A percentile compares a stretch with the other conserved stretches of the same genome.
phyloP scores from a whole-genome alignment of 2,329 filamentous ascomycete genomes.

The Colletotrichum sansevieriae region DNA sequence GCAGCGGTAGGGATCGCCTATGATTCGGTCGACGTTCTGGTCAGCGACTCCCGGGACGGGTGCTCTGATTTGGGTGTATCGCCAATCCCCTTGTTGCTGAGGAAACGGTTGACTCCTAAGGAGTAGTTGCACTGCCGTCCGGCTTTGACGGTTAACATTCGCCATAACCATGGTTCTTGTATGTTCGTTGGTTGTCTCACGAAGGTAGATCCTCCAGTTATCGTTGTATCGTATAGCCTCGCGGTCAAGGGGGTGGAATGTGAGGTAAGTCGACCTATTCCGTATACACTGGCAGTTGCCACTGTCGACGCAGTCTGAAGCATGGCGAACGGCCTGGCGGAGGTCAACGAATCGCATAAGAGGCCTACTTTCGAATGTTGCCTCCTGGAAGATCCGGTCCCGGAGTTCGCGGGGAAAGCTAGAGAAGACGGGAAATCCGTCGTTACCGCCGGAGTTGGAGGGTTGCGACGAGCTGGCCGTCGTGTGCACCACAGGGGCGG shows the following conservation, averaged over 20 bases:
- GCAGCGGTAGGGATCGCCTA: conserved; percentile 24
- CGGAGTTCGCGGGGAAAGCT: neutral
- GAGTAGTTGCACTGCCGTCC: neutral
- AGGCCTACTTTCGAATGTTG: neutral
- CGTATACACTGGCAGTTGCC: neutral
- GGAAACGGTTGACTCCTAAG: neutral
- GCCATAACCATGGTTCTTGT: neutral
- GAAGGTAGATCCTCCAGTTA: neutral
- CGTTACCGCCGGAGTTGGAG: too few relatives aligned
- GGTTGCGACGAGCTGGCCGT: neutral
- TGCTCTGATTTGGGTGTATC: conserved; percentile 8
- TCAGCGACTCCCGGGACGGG: too few relatives aligned
- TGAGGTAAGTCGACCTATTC: conserved; percentile 19
- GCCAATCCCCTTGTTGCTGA: conserved; percentile 14
- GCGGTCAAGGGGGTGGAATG: conserved; percentile 22
- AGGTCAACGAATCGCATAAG: conserved; percentile 22
- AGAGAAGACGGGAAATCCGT: neutral
- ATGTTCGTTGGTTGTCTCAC: neutral
- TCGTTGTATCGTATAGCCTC: neutral
- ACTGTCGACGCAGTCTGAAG: neutral
- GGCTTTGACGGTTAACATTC: neutral
- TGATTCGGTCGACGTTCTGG: neutral
- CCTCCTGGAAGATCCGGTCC: neutral
- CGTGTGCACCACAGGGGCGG: neutral
- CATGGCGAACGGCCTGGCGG: conserved; percentile 13